Base-by-base conservation (phyloP, 768 basidiomycete genomes). In the Tricholoma bakamatsutake region DNA sequence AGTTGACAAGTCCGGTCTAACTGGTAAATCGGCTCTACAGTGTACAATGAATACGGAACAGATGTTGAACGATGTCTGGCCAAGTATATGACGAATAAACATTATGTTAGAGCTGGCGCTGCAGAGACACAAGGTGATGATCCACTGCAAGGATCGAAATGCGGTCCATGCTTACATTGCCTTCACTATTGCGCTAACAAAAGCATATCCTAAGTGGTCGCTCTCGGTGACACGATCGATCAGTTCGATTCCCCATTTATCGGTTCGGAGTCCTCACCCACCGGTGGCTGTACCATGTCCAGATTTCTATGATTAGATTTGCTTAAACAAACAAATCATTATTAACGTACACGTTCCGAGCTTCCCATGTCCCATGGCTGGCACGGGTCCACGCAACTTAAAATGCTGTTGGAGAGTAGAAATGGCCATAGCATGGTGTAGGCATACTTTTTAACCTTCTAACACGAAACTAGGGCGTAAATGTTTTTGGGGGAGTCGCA, bases 211-310 rank as follows among this genome's bases (percentile, higher is more conserved):
- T n/a, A n/a, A n/a, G n/a, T n/a, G n/a, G n/a, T n/a, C 64, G 43
- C 18, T 54, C 30, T 58, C 55, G 55, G 49, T 47, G 31, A 53
- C 24, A 45, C 56, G 54, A 53, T 56, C 50, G 54, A 49, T 27
- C 27, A 48, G 31, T 37, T 50, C 30, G 11, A 11, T 27, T 54
- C 62, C 51, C 64, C 64, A 62, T 60, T 57, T 64, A 62, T 62
- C 56, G 40, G 24, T 60, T 63, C 69, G 64, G 69, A 5, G 59
- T 39, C 57, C 55, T 45, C 15, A 11, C 52, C 24, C 52, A 54
- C 63, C 63, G 63, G 63, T 64, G 61, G 47, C 24, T 50, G 15
- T 51, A 35, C 24, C 52, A 47, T 53, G 39, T 48, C 24, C 28
- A 48, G 46, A 48, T 48, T n/a, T n/a, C 46, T 30, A 17, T 40